Conservation (phyloP, 163 green algal species). For the Coccomyxa subellipsoidea region DNA sequence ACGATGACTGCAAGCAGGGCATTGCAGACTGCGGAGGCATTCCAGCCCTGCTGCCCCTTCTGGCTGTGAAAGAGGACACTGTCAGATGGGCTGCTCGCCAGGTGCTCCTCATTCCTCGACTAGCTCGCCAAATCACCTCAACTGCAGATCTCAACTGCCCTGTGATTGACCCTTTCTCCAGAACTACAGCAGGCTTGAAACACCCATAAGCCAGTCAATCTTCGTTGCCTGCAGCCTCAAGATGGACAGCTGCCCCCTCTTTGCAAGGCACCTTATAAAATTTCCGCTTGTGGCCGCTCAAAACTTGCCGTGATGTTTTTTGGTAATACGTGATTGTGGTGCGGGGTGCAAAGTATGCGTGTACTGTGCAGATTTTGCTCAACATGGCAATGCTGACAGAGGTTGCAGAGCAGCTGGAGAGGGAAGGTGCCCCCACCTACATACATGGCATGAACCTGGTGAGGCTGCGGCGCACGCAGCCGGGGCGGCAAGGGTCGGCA, state of each 20-base stretch:
- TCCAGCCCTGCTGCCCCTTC: background rate
- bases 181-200: background rate
- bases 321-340: too few species aligned
- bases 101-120: background rate
- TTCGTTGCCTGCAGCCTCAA: too few species aligned
- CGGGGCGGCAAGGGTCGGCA: background rate
- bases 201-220: background rate
- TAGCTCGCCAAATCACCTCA: background rate
- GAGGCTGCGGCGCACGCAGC: background rate
- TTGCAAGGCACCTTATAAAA: too few species aligned
- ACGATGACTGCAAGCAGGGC: background rate
- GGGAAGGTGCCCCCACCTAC: background rate
- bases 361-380: background rate
- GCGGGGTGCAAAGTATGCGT: background rate
- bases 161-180: background rate
- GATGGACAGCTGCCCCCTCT: too few species aligned
- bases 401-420: background rate
- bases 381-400: background rate
- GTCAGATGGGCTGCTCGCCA: background rate
- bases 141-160: background rate
- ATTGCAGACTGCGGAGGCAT: background rate
- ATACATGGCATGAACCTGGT: conserved; percentile 6
- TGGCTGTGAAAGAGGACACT: background rate
- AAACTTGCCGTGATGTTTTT: background rate
- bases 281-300: background rate